Percentiles rank a stretch among this genome's conserved stretches.
Evolutionary conservation across 2,329 filamentous ascomycete species (phyloP).

Genomic region (Podosphaera aphanis): DNA sequence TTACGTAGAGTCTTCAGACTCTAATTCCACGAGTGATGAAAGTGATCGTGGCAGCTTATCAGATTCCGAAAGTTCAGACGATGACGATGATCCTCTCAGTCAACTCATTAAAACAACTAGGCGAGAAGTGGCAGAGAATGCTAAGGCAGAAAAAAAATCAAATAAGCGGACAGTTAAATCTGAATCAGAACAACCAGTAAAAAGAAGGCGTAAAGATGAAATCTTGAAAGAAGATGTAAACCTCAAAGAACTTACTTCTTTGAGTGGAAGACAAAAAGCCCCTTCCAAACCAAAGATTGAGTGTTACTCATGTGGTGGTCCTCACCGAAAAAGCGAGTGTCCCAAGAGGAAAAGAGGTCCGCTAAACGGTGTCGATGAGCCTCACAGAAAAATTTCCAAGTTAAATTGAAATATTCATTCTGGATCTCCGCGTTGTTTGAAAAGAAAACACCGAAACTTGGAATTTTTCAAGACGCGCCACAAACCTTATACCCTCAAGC

Average conservation of each 20-base stretch:
- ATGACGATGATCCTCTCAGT: conserved; percentile 20
- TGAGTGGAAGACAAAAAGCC: conserved; percentile 25
- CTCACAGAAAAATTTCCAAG: background rate
- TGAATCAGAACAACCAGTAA: conserved; percentile 27
- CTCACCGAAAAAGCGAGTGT: conserved; percentile 34
- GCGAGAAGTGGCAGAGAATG: conserved; percentile 21
- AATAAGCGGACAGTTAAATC: conserved; percentile 25
- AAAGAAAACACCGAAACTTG: too few species aligned
- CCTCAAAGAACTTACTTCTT: conserved; percentile 35
- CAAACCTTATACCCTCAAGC: too few species aligned
- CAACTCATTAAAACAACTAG: conserved; percentile 22
- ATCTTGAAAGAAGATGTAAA: too few species aligned
- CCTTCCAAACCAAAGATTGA: conserved; percentile 9
- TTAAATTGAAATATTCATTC: background rate
- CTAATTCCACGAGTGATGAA: conserved; percentile 17
- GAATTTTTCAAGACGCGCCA: too few species aligned
- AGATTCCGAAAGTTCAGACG: conserved; percentile 12
- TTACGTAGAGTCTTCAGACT: conserved; percentile 13
- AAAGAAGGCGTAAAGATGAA: conserved; percentile 40
- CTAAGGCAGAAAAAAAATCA: conserved; percentile 21
- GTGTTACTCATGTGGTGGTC: conserved; percentile 38
- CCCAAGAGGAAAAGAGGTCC: conserved; percentile 15
- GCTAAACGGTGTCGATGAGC: background rate
- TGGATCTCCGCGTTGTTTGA: too few species aligned
- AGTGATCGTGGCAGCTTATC: conserved; percentile 13